Conservation (phyloP, 306 rosid species). For the Begonia fuchsioides region DNA sequence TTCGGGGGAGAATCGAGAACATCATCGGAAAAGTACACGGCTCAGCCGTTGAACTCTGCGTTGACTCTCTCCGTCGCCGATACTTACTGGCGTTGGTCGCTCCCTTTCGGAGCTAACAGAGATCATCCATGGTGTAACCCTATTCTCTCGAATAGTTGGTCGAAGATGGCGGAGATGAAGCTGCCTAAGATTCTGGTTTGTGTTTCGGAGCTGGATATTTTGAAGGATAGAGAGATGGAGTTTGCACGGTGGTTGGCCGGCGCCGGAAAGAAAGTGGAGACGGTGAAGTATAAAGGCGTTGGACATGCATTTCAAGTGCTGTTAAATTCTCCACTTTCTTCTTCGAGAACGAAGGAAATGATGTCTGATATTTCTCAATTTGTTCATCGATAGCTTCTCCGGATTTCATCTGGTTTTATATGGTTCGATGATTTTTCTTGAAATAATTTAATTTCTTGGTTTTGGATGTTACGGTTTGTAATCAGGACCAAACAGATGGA, state of each 20-base stretch:
- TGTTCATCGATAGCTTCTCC: constrained; percentile 11
- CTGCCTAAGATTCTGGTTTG: constrained; percentile 43
- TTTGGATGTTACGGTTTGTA: no score
- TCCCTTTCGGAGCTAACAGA: constrained; percentile 47
- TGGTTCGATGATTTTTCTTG: no score
- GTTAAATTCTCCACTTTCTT: constrained; percentile 45
- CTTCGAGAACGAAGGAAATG: constrained; percentile 43
- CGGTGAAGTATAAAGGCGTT: constrained; percentile 37
- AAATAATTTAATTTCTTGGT: no score
- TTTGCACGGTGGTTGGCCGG: constrained; percentile 30
- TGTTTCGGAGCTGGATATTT: constrained; percentile 62
- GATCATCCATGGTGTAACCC: constrained; percentile 82
- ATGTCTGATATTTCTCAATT: constrained; percentile 35
- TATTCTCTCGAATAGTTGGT: constrained; percentile 19
- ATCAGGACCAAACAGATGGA: no score
- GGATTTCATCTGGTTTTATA: no score
- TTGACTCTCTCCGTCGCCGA: constrained; percentile 45
- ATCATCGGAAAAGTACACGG: constrained; percentile 33
- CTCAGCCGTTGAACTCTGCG: constrained; percentile 39
- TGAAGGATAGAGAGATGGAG: constrained; percentile 55
- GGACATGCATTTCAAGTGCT: constrained; percentile 82
- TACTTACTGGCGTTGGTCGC: constrained; percentile 61
- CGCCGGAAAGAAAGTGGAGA: constrained; percentile 55
- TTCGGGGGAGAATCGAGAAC: constrained; percentile 73
- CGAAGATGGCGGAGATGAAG: constrained; percentile 29